These are phyloP conservation scores for Marchantia paleacea DNA, from an alignment of 225 moss, liverwort and hornwort genomes.

Conservation along the genomic window DNA sequence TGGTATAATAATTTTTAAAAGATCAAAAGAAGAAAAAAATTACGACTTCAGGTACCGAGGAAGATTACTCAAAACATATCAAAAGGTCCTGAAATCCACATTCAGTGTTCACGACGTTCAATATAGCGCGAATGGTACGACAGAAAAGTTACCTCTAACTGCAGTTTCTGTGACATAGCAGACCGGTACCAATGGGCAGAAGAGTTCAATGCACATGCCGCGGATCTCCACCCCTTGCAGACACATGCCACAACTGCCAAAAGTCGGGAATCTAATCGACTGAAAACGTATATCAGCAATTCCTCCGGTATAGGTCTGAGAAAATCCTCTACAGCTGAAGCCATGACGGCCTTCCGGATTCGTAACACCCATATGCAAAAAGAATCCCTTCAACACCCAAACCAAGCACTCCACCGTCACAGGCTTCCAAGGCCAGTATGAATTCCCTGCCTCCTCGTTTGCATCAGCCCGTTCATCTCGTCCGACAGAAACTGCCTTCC, in stretches of 20 bases:
- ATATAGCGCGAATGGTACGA: neutral
- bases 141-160: slow-evolving; percentile 14
- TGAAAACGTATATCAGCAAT: slow-evolving; percentile 23
- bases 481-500: no score
- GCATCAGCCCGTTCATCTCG: no score
- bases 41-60: no score
- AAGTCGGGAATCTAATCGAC: slow-evolving; percentile 25
- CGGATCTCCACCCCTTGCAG: slow-evolving; percentile 36
- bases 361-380: no score
- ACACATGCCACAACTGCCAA: slow-evolving; percentile 43
- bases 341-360: neutral
- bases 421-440: no score
- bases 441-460: no score
- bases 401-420: no score
- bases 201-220: slow-evolving; percentile 30
- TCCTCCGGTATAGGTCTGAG: slow-evolving; percentile 22
- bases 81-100: neutral
- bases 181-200: slow-evolving; percentile 34
- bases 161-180: slow-evolving; percentile 36
- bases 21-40: no score
- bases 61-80: no score
- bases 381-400: no score
- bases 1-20: no score
- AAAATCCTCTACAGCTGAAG: neutral
- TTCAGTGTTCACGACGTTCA: neutral